Percentiles rank a stretch among this genome's conserved stretches.
These are phyloP conservation scores for Poterioochromonas sp. DNA, from an alignment of 352 stramenopile species.

Conservation along the genomic window DNA sequence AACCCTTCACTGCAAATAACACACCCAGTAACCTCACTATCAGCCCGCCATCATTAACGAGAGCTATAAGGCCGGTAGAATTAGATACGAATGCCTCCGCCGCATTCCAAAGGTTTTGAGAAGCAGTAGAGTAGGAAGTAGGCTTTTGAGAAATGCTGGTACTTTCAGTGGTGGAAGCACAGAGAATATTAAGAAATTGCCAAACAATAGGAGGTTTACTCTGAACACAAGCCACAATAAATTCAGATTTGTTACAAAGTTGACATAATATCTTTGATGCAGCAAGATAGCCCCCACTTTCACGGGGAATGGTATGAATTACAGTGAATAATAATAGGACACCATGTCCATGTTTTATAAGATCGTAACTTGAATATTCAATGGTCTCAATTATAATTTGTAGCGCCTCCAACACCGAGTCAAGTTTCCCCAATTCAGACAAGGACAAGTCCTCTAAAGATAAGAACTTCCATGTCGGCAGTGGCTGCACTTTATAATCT, in stretches of 20 bases:
- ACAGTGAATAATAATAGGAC: not conserved
- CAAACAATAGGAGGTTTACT: not conserved
- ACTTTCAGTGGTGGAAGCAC: no score
- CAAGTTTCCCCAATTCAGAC: not conserved
- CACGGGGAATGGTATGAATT: not conserved
- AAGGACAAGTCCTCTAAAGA: not conserved
- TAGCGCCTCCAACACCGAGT: not conserved
- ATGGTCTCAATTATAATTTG: not conserved
- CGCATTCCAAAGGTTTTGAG: not conserved
- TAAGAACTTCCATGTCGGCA: no score
- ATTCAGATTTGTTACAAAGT: not conserved
- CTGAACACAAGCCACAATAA: not conserved
- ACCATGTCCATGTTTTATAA: not conserved
- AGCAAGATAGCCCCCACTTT: not conserved
- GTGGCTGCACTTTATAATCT: no score
- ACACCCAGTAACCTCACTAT: constrained; percentile 3
- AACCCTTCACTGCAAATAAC: constrained; percentile 9
- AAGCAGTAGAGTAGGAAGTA: not conserved
- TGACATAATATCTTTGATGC: not conserved
- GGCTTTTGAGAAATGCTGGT: no score
- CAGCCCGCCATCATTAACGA: not conserved
- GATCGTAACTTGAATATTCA: not conserved
- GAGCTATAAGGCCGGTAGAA: not conserved
- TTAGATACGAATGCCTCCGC: not conserved
- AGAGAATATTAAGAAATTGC: not conserved